Evolutionary conservation across 805 yeast genomes (phyloP).

Genomic region (Ogataea ganodermae): DNA sequence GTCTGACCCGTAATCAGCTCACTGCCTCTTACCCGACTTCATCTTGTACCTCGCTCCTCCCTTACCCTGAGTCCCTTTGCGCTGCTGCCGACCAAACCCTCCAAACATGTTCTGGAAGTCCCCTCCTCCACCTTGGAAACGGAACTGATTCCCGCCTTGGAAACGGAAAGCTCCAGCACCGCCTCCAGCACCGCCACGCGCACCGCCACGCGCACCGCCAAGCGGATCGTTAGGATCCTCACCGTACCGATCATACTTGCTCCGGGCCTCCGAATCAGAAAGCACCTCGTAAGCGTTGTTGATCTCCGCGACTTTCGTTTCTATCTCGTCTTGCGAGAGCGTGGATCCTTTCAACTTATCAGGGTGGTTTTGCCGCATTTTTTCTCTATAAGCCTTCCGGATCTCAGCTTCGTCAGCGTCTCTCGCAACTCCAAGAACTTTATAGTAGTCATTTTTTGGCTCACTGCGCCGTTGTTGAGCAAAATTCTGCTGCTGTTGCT

Average conservation of each 20-base stretch:
- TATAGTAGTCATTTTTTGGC: conserved; percentile 67
- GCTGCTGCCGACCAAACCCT: conserved; percentile 1
- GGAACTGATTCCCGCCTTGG: conserved; percentile 14
- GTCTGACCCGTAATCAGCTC: too few species aligned
- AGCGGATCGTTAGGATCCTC: conserved; percentile 29
- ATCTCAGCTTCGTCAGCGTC: conserved; percentile 73
- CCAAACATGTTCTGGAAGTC: conserved; percentile 12
- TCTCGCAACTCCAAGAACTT: conserved; percentile 64
- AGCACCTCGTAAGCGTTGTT: conserved; percentile 91
- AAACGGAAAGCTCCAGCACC: conserved; percentile 10
- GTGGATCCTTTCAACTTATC: conserved; percentile 78
- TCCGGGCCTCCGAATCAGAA: conserved; percentile 62
- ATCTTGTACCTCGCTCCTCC: conserved; percentile 5
- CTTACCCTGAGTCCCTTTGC: conserved; percentile 8
- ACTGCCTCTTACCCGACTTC: conserved; percentile 4
- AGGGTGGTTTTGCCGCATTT: conserved; percentile 85
- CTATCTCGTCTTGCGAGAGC: conserved; percentile 66
- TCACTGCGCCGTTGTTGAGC: conserved; percentile 42
- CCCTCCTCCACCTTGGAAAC: conserved; percentile 12
- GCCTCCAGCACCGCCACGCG: background rate
- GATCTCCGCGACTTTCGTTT: conserved; percentile 84
- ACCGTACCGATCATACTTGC: conserved; percentile 57
- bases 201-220: conserved; percentile 11
- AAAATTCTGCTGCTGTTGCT: conserved; percentile 43
- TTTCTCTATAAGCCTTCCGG: conserved; percentile 76